Conservation (phyloP, 495 filamentous ascomycete species). For the Annulohypoxylon moriforme region DNA sequence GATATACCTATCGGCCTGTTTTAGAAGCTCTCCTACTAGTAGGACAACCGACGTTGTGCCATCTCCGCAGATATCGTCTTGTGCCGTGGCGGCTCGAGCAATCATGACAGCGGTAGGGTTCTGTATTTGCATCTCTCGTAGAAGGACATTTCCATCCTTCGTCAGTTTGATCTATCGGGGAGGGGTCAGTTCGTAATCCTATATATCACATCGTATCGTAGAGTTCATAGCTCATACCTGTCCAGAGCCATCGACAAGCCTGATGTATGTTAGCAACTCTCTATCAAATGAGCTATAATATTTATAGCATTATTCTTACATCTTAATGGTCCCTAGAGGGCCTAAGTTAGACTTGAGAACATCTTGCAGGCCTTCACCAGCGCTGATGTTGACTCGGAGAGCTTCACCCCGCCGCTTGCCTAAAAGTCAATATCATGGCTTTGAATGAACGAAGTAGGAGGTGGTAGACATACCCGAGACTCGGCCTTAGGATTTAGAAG, state of each 20-base stretch:
- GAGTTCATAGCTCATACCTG: slow-evolving; percentile 68
- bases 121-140: slow-evolving; percentile 97
- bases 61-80: slow-evolving; percentile 98
- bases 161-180: slow-evolving; percentile 90
- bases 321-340: slow-evolving; percentile 94
- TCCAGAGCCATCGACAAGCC: slow-evolving; percentile 95
- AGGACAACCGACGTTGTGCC: slow-evolving; percentile 97
- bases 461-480: slow-evolving; percentile 75
- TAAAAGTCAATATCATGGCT: slow-evolving; percentile 34
- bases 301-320: slow-evolving; percentile 64
- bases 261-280: slow-evolving; percentile 50
- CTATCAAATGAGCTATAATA: not conserved
- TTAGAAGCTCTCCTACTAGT: slow-evolving; percentile 94
- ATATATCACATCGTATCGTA: slow-evolving; percentile 24
- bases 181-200: slow-evolving; percentile 29
- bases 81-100: slow-evolving; percentile 94
- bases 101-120: slow-evolving; percentile 98
- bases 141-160: slow-evolving; percentile 95
- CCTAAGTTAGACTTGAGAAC: slow-evolving; percentile 97
- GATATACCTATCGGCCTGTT: slow-evolving; percentile 96
- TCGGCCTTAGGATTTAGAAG: slow-evolving; percentile 98
- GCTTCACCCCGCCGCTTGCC: slow-evolving; percentile 91
- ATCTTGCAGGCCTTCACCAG: slow-evolving; percentile 94
- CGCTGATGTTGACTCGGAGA: slow-evolving; percentile 93
- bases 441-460: slow-evolving; percentile 49